Base-by-base conservation (phyloP, 495 filamentous ascomycete species). In the Xylaria cubensis region DNA sequence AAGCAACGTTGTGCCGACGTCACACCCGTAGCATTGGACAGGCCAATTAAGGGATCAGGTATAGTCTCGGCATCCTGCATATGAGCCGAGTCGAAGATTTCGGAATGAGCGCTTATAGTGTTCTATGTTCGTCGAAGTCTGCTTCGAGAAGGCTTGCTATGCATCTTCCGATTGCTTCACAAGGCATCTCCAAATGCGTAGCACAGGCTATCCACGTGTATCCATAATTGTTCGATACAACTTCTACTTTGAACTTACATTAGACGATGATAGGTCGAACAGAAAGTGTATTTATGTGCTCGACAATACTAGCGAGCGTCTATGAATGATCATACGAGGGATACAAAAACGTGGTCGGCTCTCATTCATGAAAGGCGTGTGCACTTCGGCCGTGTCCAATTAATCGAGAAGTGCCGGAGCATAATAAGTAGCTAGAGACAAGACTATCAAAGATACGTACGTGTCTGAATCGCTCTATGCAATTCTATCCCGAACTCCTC, bases 11-110 rank as follows among this genome's bases (percentile, higher is more conserved):
- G 64, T 67, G 36, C 21, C 67, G 41, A 36, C n/a, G 44, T 62
- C 55, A 44, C 56, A 70, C 39, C 41, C 41, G 67, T 29, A 55
- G 55, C 36, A 50, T 53, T 8, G 29, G 19, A n/a, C 34, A 24
- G 44, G 44, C 44, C 44, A 32, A 65, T 50, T 4, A 46, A 48
- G 21, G 21, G 67, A 44, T 29, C 21, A 34, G 7, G 17, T 70
- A 50, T 29, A 41, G 17, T 5, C 26, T 50, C 67, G 67, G 67
- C 24, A 29, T 29, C 42, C 55, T 70, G 42, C 67, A 70, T 70
- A 48, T 15, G 34, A 32, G 9, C 55, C 32, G 29, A 59, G 26
- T 56, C 0, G 53, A 32, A 26, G 29, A 36, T n/a, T 36, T 10
- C 8, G 4, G 8, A 59, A 59, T 9, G 26, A 59, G 32, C 34